Percentiles rank a stretch among this genome's conserved stretches.
These are phyloP conservation scores for Domatiomyces catenatus DNA, from an alignment of 2,329 filamentous ascomycete genomes.

Conservation along the genomic window DNA sequence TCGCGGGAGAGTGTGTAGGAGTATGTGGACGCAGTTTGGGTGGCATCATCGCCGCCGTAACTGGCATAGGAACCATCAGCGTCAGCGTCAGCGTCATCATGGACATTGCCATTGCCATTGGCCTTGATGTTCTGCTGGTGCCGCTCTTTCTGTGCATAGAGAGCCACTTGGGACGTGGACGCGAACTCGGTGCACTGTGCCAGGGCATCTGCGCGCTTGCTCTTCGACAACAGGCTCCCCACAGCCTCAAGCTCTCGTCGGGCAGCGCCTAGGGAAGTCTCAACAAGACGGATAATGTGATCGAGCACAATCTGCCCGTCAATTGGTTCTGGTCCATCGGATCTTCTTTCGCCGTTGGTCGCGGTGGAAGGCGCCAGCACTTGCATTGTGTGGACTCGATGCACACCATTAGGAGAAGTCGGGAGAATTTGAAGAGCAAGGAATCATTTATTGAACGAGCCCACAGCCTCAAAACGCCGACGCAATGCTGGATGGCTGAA, in stretches of 20 bases:
- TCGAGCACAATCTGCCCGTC: conserved; percentile 58
- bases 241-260: conserved; percentile 63
- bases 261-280: conserved; percentile 58
- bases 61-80: conserved; percentile 1
- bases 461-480: conserved; percentile 7
- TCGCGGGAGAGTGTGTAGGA: conserved; percentile 69
- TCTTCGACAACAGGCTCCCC: conserved; percentile 67
- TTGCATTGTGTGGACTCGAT: conserved; percentile 8
- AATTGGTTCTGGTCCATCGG: conserved; percentile 24
- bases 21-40: conserved; percentile 29
- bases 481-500: conserved; percentile 11
- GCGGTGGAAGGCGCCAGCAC: conserved; percentile 10
- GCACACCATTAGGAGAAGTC: neutral
- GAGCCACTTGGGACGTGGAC: conserved; percentile 66
- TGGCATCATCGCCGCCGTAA: neutral
- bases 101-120: conserved; percentile 1
- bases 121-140: conserved; percentile 15
- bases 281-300: conserved; percentile 54
- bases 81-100: neutral
- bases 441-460: neutral
- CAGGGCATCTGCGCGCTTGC: conserved; percentile 60
- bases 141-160: conserved; percentile 79
- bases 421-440: neutral
- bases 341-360: conserved; percentile 12
- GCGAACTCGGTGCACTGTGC: conserved; percentile 81